A percentile compares a stretch with the other conserved stretches of the same genome.
These are phyloP conservation scores for Xanthoconium purpureum DNA, from an alignment of 768 basidiomycete species.

Conservation along the genomic window DNA sequence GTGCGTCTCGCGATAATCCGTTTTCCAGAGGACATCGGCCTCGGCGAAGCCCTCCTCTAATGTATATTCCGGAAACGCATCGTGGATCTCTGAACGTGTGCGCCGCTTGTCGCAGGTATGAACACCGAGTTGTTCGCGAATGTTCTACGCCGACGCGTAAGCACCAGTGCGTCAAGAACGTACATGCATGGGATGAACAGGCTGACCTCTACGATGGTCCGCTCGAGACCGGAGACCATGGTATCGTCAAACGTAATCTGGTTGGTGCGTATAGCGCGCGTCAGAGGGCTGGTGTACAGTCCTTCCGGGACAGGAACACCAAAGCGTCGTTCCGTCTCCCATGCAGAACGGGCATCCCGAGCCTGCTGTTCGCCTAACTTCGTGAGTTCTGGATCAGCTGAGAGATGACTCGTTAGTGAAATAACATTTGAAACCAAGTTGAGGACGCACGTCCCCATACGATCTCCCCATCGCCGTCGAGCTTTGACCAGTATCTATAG, in stretches of 20 bases:
- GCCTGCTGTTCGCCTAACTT: slow-evolving; percentile 54
- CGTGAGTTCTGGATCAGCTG: slow-evolving; percentile 49
- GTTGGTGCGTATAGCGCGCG: slow-evolving; percentile 54
- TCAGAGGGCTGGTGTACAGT: slow-evolving; percentile 42
- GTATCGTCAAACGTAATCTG: slow-evolving; percentile 46
- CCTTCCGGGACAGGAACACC: slow-evolving; percentile 1
- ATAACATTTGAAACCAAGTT: not conserved
- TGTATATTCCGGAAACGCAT: slow-evolving; percentile 41
- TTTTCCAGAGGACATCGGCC: slow-evolving; percentile 44
- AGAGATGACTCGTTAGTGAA: not conserved
- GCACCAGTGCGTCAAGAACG: not conserved
- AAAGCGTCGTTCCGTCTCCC: not conserved
- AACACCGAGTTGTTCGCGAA: slow-evolving; percentile 58
- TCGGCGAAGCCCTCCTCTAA: slow-evolving; percentile 60
- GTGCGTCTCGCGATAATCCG: slow-evolving; percentile 5
- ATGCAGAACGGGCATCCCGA: slow-evolving; percentile 6
- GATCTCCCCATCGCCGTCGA: slow-evolving; percentile 49
- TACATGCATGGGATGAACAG: not conserved
- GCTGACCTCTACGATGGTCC: slow-evolving; percentile 53
- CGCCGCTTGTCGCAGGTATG: slow-evolving; percentile 69
- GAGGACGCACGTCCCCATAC: slow-evolving; percentile 58
- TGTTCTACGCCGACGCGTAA: slow-evolving; percentile 41
- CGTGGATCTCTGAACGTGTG: slow-evolving; percentile 40
- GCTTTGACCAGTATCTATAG: slow-evolving; percentile 43
- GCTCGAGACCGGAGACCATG: slow-evolving; percentile 22